Conservation (phyloP, 345 rosid genomes). For the Hypericum perforatum region DNA sequence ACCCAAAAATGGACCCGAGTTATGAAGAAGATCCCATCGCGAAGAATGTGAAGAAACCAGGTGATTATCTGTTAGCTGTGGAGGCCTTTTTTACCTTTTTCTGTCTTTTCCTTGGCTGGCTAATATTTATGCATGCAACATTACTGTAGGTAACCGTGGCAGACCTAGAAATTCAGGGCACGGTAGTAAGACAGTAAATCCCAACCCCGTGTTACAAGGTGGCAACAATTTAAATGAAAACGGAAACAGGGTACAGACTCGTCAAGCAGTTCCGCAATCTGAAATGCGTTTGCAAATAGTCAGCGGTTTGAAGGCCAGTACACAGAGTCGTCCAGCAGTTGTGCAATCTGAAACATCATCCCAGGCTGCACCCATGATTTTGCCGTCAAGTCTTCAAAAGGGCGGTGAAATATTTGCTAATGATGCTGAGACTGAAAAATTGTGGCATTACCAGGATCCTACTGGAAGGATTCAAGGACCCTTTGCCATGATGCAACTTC, state of each 20-base stretch:
- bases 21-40: slow-evolving; percentile 35
- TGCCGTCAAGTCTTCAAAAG: slow-evolving; percentile 24
- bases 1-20: slow-evolving; percentile 45
- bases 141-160: slow-evolving; percentile 28
- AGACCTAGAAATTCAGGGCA: slow-evolving; percentile 22
- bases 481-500: slow-evolving; percentile 56
- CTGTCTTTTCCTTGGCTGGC: slow-evolving; percentile 5
- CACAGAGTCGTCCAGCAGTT: slow-evolving; percentile 11
- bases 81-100: slow-evolving; percentile 10
- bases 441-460: slow-evolving; percentile 91
- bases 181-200: slow-evolving; percentile 23
- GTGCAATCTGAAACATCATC: slow-evolving; percentile 4
- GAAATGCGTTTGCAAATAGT: slow-evolving; percentile 8
- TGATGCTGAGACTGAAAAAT: slow-evolving; percentile 38
- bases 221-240: slow-evolving; percentile 24
- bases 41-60: slow-evolving; percentile 38
- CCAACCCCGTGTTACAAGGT: slow-evolving; percentile 20
- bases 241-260: slow-evolving; percentile 29
- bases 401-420: slow-evolving; percentile 30
- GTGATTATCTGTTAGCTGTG: slow-evolving; percentile 16
- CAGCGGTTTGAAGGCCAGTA: not conserved
- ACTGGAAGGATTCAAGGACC: slow-evolving; percentile 77
- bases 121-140: slow-evolving; percentile 8
- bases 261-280: slow-evolving; percentile 20
- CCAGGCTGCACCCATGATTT: slow-evolving; percentile 21